A percentile compares a stretch with the other conserved stretches of the same genome.
Evolutionary conservation across 208 protist species (phyloP).

Genomic region (Leishmania mexicana): DNA sequence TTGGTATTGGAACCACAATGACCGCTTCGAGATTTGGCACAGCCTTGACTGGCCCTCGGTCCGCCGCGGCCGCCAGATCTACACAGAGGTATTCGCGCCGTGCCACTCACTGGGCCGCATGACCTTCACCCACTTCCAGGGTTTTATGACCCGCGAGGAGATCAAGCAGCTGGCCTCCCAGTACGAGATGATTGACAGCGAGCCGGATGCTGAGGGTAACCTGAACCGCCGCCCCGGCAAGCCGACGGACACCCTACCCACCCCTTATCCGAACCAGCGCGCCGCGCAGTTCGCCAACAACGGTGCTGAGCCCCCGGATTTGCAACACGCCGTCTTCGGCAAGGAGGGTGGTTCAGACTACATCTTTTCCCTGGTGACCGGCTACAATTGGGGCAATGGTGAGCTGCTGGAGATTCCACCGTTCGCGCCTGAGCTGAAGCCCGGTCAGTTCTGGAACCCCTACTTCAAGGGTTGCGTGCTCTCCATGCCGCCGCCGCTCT

Average conservation of each 20-base stretch:
- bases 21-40: conserved; percentile 89
- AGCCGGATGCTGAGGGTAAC: conserved; percentile 96
- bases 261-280: conserved; percentile 97
- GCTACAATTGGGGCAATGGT: conserved; percentile 96
- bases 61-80: conserved; percentile 97
- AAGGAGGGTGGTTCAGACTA: conserved; percentile 96
- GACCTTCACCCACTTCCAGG: conserved; percentile 97
- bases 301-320: conserved; percentile 97
- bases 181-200: conserved; percentile 94
- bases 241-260: conserved; percentile 96
- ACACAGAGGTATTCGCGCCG: conserved; percentile 97
- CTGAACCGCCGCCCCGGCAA: conserved; percentile 97
- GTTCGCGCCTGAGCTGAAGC: conserved; percentile 85
- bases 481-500: conserved; percentile 97
- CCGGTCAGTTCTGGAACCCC: conserved; percentile 96
- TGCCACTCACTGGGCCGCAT: conserved; percentile 97
- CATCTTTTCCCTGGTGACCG: conserved; percentile 98
- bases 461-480: conserved; percentile 98
- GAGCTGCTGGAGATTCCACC: conserved; percentile 86
- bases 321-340: conserved; percentile 97
- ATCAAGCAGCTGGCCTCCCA: conserved; percentile 95
- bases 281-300: conserved; percentile 97
- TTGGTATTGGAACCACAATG: conserved; percentile 93
- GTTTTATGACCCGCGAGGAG: conserved; percentile 96
- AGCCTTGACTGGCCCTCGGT: conserved; percentile 93